A percentile compares a stretch with the other conserved stretches of the same genome.
These are phyloP conservation scores for Paramecium tetraurelia DNA, from an alignment of 73 alveolate genomes.

Conservation along the genomic window DNA sequence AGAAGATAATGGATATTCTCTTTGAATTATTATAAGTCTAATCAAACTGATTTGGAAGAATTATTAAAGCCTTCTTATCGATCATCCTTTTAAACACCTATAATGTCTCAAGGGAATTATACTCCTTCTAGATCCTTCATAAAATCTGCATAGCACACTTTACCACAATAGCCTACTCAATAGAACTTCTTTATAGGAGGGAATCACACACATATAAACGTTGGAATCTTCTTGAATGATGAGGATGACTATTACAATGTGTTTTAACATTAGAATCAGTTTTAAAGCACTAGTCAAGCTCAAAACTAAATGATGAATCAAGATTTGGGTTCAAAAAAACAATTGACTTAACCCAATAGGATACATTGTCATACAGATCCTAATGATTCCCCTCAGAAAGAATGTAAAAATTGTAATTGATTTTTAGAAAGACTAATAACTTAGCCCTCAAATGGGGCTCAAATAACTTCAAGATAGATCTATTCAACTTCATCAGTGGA, in stretches of 20 bases:
- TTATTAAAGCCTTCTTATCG: background rate
- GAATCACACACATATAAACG: constrained; percentile 31
- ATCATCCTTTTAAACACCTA: constrained; percentile 40
- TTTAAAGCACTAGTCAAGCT: background rate
- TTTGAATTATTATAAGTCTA: background rate
- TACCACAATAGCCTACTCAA: background rate
- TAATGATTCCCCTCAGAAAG: background rate
- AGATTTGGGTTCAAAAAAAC: background rate
- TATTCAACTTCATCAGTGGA: constrained; percentile 32
- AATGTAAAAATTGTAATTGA: background rate
- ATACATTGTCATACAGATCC: constrained; percentile 55
- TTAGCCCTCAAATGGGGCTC: constrained; percentile 31
- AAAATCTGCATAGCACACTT: constrained; percentile 1
- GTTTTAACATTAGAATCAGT: background rate
- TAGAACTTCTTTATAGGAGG: constrained; percentile 30
- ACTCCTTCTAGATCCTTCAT: constrained; percentile 4
- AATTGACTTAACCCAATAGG: background rate
- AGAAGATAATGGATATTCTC: constrained; percentile 50
- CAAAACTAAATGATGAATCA: background rate
- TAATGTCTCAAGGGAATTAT: background rate
- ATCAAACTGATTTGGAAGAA: constrained; percentile 7
- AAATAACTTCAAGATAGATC: background rate
- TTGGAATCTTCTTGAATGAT: constrained; percentile 3
- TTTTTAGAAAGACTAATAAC: constrained; percentile 5
- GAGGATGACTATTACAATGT: constrained; percentile 33